Conservation (phyloP, 2,329 filamentous ascomycete species). For the Exophiala sp. region DNA sequence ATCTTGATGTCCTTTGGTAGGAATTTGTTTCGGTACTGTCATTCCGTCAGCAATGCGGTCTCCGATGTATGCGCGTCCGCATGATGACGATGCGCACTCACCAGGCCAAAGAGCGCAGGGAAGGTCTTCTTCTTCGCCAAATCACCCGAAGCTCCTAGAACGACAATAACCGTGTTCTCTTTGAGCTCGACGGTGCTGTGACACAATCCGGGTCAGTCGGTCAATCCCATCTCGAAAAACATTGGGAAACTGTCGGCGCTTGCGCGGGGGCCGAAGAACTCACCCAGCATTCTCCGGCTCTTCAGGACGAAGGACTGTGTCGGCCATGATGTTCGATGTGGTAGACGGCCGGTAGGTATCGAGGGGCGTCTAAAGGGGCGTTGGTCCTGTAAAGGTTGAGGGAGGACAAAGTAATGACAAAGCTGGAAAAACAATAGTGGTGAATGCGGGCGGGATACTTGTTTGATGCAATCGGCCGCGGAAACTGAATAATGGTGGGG, state of each 20-base stretch:
- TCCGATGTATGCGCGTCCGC: background rate
- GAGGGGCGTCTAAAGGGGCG: background rate
- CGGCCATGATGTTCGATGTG: conserved; percentile 42
- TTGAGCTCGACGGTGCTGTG: conserved; percentile 87
- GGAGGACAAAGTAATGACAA: conserved; percentile 12
- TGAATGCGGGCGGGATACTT: background rate
- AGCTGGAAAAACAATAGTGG: conserved; percentile 4
- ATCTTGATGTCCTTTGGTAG: conserved; percentile 94
- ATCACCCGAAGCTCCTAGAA: conserved; percentile 95
- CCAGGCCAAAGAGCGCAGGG: conserved; percentile 93
- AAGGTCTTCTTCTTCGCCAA: conserved; percentile 99
- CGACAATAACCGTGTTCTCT: conserved; percentile 95
- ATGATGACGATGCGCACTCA: conserved; percentile 54
- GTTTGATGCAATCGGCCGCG: background rate
- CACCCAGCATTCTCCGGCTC: conserved; percentile 52
- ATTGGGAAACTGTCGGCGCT: conserved; percentile 9
- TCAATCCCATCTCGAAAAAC: conserved; percentile 8
- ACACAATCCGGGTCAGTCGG: conserved; percentile 10
- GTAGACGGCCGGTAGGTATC: background rate
- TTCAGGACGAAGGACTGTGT: conserved; percentile 50
- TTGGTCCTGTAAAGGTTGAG: conserved; percentile 1
- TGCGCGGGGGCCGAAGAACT: conserved; percentile 33
- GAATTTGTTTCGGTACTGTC: conserved; percentile 96
- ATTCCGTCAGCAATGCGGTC: conserved; percentile 28
- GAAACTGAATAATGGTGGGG: conserved; percentile 1